Evolutionary conservation across 495 filamentous ascomycete species (phyloP).

Genomic region (Trichoderma orchidacearum): DNA sequence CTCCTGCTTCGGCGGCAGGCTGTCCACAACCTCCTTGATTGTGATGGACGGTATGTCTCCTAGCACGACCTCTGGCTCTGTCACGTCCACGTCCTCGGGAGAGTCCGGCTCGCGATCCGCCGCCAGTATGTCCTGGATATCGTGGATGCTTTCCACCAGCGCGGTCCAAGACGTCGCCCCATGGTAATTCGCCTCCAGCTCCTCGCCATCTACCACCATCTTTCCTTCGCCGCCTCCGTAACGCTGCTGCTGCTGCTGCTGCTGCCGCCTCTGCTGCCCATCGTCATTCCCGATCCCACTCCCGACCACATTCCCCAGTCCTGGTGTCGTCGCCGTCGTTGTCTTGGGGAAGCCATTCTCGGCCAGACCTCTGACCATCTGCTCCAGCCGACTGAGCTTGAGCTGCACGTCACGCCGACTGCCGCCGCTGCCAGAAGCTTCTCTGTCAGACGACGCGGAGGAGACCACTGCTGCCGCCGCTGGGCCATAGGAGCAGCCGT

Average conservation of each 20-base stretch:
- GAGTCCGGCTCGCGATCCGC: constrained; percentile 7
- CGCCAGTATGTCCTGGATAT: constrained; percentile 17
- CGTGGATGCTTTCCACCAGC: constrained; percentile 29
- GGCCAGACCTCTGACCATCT: constrained; percentile 31
- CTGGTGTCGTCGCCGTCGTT: constrained; percentile 5
- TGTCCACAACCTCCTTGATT: constrained; percentile 20
- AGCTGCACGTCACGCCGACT: constrained; percentile 21
- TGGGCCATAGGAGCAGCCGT: constrained; percentile 26
- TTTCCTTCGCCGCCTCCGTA: not conserved
- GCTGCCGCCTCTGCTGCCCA: too few species aligned
- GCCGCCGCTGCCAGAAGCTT: constrained; percentile 8
- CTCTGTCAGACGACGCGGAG: constrained; percentile 9
- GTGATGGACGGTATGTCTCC: constrained; percentile 13
- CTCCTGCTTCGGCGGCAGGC: constrained; percentile 20
- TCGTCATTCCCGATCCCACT: too few species aligned
- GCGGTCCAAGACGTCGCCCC: constrained; percentile 35
- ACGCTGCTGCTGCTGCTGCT: too few species aligned
- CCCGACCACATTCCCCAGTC: too few species aligned
- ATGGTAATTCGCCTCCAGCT: constrained; percentile 23
- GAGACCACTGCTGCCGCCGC: constrained; percentile 21
- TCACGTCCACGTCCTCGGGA: constrained; percentile 8
- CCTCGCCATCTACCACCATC: constrained; percentile 13
- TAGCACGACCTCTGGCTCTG: constrained; percentile 12
- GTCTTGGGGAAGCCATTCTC: constrained; percentile 9
- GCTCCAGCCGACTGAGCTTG: constrained; percentile 33